phyloP scores from a whole-genome alignment of 2,329 filamentous ascomycete genomes.

The Didymosphaeria variabile region DNA sequence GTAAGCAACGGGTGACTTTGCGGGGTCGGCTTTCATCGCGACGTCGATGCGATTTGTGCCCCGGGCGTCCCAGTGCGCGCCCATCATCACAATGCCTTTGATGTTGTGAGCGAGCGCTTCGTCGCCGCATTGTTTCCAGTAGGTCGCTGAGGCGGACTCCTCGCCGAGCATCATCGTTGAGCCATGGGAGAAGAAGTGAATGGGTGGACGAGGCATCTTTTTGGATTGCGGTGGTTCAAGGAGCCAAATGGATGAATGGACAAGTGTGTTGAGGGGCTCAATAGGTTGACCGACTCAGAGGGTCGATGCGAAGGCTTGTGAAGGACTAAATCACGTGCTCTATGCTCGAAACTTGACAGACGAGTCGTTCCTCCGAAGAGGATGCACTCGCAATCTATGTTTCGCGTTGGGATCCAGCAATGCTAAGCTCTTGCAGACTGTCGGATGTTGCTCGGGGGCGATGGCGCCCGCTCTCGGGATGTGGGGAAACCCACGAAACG shows the following conservation, averaged over 20 bases:
- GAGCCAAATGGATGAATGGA: neutral
- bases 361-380: neutral
- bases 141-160: slow-evolving; percentile 67
- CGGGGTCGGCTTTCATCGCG: slow-evolving; percentile 66
- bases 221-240: neutral
- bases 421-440: neutral
- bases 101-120: slow-evolving; percentile 67
- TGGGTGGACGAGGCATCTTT: slow-evolving; percentile 57
- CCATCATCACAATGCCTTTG: slow-evolving; percentile 73
- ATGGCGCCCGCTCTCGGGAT: slow-evolving; percentile 14
- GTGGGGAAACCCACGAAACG: slow-evolving; percentile 17
- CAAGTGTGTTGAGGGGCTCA: too few relatives aligned
- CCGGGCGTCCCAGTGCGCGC: slow-evolving; percentile 71
- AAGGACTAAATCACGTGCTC: neutral
- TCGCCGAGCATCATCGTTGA: slow-evolving; percentile 78
- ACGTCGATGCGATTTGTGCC: slow-evolving; percentile 66
- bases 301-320: too few relatives aligned
- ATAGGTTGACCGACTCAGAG: too few relatives aligned
- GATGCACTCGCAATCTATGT: neutral
- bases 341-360: neutral
- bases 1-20: slow-evolving; percentile 71
- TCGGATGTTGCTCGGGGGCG: slow-evolving; percentile 2
- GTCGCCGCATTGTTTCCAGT: slow-evolving; percentile 73
- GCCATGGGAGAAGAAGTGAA: slow-evolving; percentile 75
- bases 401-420: neutral